Evolutionary conservation across 495 filamentous ascomycete species (phyloP).

Genomic region (Amphirosellinia nigrospora): DNA sequence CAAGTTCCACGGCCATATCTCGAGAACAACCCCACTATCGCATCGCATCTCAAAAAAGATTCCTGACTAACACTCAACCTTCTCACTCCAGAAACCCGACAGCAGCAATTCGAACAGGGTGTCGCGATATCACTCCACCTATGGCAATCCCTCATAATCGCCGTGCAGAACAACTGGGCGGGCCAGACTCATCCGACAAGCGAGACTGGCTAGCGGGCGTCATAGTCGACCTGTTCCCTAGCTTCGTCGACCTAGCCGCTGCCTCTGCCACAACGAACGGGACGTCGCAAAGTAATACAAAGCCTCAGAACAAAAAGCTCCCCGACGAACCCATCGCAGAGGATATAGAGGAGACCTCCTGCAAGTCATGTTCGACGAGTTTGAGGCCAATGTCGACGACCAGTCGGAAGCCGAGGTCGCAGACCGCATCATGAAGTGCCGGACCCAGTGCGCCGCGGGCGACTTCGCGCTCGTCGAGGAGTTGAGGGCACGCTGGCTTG

Average conservation of each 20-base stretch:
- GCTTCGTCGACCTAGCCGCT: conserved; percentile 56
- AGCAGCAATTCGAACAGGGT: conserved; percentile 76
- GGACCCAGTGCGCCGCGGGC: conserved; percentile 64
- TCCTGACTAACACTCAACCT: conserved; percentile 29
- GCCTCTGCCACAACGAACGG: not conserved
- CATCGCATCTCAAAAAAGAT: not conserved
- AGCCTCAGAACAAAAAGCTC: conserved; percentile 26
- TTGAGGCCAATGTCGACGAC: conserved; percentile 89
- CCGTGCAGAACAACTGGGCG: conserved; percentile 87
- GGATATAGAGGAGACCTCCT: conserved; percentile 84
- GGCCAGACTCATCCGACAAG: conserved; percentile 82
- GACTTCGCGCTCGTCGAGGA: conserved; percentile 71
- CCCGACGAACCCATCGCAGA: conserved; percentile 73
- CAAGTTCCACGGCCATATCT: not conserved
- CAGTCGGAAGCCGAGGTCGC: conserved; percentile 80
- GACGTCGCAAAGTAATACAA: conserved; percentile 4
- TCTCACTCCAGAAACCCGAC: conserved; percentile 72
- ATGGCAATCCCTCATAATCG: conserved; percentile 87
- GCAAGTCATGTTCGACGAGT: conserved; percentile 94
- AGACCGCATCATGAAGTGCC: conserved; percentile 69
- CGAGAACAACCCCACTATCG: conserved; percentile 18
- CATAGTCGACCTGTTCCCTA: conserved; percentile 77
- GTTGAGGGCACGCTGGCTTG: conserved; percentile 70
- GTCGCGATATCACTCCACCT: conserved; percentile 78
- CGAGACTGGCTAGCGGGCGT: conserved; percentile 95